Evolutionary conservation across 179 eudicot species (phyloP).

Genomic region (Vitellaria paradoxa): DNA sequence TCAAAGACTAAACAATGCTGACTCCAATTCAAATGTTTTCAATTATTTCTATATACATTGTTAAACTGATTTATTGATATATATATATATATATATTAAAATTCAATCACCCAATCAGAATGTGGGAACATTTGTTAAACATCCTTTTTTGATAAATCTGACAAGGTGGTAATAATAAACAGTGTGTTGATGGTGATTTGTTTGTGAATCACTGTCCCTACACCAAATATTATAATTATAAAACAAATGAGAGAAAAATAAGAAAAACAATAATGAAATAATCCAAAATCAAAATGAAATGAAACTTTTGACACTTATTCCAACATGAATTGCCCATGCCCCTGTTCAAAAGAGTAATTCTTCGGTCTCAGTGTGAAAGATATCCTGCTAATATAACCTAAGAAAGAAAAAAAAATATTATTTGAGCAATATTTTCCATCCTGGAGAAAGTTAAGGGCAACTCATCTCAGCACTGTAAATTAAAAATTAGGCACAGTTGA

Average conservation of each 20-base stretch:
- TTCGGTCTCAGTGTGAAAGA: not conserved
- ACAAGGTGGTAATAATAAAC: not conserved
- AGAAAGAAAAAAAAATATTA: too few species aligned
- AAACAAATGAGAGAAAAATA: not conserved
- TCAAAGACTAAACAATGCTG: too few species aligned
- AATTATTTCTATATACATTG: too few species aligned
- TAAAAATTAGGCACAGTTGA: too few species aligned
- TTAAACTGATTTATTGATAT: not conserved
- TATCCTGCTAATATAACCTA: too few species aligned
- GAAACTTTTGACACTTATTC: not conserved
- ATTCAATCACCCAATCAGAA: not conserved
- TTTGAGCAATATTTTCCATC: not conserved
- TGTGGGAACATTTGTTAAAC: not conserved
- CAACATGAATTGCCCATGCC: not conserved
- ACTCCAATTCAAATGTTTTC: too few species aligned
- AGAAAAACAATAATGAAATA: not conserved
- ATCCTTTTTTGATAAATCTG: too few species aligned
- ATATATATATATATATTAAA: not conserved
- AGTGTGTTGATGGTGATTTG: not conserved
- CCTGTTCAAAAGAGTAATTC: not conserved
- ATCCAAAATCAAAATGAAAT: not conserved
- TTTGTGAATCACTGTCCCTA: too few species aligned
- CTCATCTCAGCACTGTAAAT: not conserved
- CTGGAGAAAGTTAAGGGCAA: not conserved
- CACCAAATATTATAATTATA: not conserved